Percentiles rank a stretch among this genome's conserved stretches.
These are phyloP conservation scores for Limtongia smithiae DNA, from an alignment of 805 yeast genomes.

Conservation along the genomic window DNA sequence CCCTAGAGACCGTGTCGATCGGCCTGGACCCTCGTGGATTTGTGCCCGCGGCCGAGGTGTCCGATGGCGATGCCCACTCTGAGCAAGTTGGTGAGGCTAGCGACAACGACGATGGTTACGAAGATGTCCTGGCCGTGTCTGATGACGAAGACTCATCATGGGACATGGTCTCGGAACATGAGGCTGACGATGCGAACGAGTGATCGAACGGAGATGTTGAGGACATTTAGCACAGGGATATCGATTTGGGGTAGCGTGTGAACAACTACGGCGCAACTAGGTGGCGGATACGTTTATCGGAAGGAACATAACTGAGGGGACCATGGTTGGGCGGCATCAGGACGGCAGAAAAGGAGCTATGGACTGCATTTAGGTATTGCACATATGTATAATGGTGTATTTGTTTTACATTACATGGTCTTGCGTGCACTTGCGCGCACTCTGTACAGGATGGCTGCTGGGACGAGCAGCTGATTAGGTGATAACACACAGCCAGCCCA, in stretches of 20 bases:
- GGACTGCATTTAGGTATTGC: neutral
- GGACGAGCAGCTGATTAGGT: too few relatives aligned
- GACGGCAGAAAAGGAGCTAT: neutral
- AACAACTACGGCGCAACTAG: too few relatives aligned
- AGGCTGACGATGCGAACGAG: neutral
- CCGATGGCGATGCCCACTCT: too few relatives aligned
- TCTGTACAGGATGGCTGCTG: neutral
- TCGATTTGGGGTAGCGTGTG: too few relatives aligned
- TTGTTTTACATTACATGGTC: neutral
- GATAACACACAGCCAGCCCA: conserved; percentile 66
- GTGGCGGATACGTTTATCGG: too few relatives aligned
- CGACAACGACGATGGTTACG: neutral
- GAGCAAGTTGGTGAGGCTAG: neutral
- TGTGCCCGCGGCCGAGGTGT: too few relatives aligned
- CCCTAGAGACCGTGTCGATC: too few relatives aligned
- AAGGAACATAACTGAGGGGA: too few relatives aligned
- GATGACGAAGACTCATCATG: too few relatives aligned
- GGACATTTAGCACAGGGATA: neutral
- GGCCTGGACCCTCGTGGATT: too few relatives aligned
- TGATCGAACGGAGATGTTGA: neutral
- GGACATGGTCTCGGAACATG: conserved; percentile 7
- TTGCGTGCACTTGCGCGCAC: neutral
- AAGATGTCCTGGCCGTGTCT: too few relatives aligned
- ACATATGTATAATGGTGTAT: neutral
- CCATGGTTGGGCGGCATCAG: too few relatives aligned